phyloP scores from a whole-genome alignment of 371 early-diverging fungal species.

The Mortierella sp. region DNA sequence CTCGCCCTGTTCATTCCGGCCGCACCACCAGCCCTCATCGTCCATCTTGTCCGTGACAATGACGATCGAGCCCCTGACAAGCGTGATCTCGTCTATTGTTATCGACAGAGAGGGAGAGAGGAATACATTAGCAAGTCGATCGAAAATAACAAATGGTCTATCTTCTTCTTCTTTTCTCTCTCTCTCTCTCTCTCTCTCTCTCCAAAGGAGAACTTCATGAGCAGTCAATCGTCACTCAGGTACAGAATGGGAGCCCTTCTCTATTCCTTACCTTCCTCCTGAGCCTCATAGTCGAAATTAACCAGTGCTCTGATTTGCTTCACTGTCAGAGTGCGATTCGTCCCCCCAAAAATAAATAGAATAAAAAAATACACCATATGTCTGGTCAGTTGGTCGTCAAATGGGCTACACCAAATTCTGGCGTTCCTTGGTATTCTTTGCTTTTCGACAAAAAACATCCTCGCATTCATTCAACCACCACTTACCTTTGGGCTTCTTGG shows the following conservation, averaged over 20 bases:
- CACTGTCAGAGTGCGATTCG: constrained; percentile 6
- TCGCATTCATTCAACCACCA: background rate
- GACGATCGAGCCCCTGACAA: constrained; percentile 62
- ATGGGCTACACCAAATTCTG: no score
- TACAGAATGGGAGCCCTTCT: no score
- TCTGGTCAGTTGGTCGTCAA: no score
- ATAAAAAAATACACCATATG: no score
- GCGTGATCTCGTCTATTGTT: constrained; percentile 61
- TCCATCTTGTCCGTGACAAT: constrained; percentile 61
- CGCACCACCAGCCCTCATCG: constrained; percentile 75
- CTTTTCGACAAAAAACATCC: no score
- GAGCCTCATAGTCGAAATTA: constrained; percentile 66
- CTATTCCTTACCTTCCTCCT: constrained; percentile 62
- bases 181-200: no score
- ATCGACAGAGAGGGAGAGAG: background rate
- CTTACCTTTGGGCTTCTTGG: constrained; percentile 33
- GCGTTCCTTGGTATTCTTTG: no score
- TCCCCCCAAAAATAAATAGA: no score
- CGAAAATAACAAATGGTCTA: no score
- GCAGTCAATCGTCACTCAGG: no score
- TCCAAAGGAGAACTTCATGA: no score
- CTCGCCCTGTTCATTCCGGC: constrained; percentile 66
- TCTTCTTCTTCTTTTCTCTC: no score
- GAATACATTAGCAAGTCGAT: background rate
- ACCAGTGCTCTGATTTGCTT: constrained; percentile 64